These are phyloP conservation scores for Neurospora hispaniola DNA, from an alignment of 495 filamentous ascomycete species.

Conservation along the genomic window DNA sequence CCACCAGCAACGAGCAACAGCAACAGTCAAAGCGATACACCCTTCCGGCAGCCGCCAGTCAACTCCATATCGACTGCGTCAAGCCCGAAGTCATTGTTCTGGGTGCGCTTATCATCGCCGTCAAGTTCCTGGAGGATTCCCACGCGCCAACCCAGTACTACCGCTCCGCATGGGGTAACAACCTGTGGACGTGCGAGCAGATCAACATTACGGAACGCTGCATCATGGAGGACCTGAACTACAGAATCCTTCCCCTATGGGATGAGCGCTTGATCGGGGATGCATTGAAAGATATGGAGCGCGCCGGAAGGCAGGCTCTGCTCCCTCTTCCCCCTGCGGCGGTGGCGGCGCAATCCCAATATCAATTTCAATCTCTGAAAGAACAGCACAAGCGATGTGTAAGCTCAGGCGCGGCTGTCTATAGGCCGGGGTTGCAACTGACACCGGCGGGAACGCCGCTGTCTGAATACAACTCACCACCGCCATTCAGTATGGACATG, in stretches of 20 bases:
- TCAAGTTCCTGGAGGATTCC: slow-evolving; percentile 43
- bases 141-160: slow-evolving; percentile 34
- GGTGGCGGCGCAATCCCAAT: slow-evolving; percentile 10
- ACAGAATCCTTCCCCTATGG: slow-evolving; percentile 42
- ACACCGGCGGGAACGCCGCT: slow-evolving; percentile 32
- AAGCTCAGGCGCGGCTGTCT: slow-evolving; percentile 29
- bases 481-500: not conserved
- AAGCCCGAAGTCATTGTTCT: slow-evolving; percentile 43
- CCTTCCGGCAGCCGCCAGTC: slow-evolving; percentile 19
- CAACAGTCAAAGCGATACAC: slow-evolving; percentile 33
- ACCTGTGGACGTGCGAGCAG: slow-evolving; percentile 42
- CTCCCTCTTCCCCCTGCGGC: slow-evolving; percentile 4
- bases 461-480: slow-evolving; percentile 12
- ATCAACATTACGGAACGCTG: slow-evolving; percentile 44
- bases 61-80: slow-evolving; percentile 44
- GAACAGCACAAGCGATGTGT: slow-evolving; percentile 28
- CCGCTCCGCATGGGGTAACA: slow-evolving; percentile 31
- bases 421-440: slow-evolving; percentile 27
- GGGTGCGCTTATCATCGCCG: slow-evolving; percentile 37
- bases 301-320: slow-evolving; percentile 32
- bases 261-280: slow-evolving; percentile 35
- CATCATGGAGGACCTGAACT: slow-evolving; percentile 44
- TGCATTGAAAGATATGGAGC: slow-evolving; percentile 42
- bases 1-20: not conserved
- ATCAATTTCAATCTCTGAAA: slow-evolving; percentile 5